phyloP scores from a whole-genome alignment of 768 basidiomycete species.

The Hysterangium stoloniferum region DNA sequence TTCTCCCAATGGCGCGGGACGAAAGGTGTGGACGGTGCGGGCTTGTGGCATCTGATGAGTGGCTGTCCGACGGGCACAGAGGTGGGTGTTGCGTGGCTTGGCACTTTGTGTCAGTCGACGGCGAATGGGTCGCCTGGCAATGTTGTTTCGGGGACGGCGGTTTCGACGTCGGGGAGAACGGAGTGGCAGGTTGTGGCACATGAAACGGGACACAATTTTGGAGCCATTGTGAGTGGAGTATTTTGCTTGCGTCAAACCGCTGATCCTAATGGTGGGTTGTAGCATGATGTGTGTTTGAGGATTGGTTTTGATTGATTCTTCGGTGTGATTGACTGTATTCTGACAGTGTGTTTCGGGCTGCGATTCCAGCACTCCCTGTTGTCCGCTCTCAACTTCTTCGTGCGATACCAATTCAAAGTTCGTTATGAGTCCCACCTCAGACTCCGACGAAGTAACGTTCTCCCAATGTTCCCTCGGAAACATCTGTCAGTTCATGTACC shows the following conservation, averaged over 20 bases:
- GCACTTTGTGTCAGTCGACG: constrained; percentile 58
- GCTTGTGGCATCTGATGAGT: constrained; percentile 87
- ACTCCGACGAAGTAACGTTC: constrained; percentile 57
- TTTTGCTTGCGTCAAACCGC: constrained; percentile 8
- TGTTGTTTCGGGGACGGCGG: constrained; percentile 71
- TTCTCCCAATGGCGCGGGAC: constrained; percentile 79
- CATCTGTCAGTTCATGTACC: constrained; percentile 48
- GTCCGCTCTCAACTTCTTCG: constrained; percentile 49
- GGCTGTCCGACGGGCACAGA: constrained; percentile 75
- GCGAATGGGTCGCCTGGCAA: constrained; percentile 39
- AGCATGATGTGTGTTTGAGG: constrained; percentile 46
- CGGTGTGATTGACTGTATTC: constrained; percentile 7
- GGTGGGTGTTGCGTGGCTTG: constrained; percentile 86
- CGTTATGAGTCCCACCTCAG: constrained; percentile 80
- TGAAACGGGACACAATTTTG: constrained; percentile 84
- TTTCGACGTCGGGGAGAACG: constrained; percentile 65
- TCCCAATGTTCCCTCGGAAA: constrained; percentile 79
- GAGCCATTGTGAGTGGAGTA: constrained; percentile 61
- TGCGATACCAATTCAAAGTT: constrained; percentile 64
- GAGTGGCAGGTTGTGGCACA: constrained; percentile 83
- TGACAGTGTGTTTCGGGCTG: constrained; percentile 65
- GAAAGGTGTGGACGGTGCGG: constrained; percentile 64
- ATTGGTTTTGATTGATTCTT: constrained; percentile 4
- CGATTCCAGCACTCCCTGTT: constrained; percentile 50
- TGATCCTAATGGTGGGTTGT: constrained; percentile 16